Base-by-base conservation (phyloP, 129 eudicot genomes). In the Centrapalus pauciflorus region DNA sequence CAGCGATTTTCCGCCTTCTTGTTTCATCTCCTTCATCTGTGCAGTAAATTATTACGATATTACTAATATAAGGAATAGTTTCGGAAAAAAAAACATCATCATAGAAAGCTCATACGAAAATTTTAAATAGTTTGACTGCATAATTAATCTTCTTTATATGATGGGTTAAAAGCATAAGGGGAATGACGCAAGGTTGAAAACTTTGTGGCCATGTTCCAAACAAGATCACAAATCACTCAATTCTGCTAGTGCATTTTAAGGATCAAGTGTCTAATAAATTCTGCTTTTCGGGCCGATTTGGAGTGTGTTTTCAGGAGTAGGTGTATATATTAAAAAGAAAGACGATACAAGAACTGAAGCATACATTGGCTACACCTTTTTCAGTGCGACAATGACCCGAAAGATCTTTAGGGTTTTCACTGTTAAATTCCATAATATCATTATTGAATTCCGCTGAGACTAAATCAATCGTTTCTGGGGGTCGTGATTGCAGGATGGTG, bases 361-460 rank as follows among this genome's bases (percentile, higher is more conserved):
- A 71, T 77, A 77, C 81, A 64, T 65, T 74, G 58, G 68, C 67
- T 66, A 43, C 79, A 76, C 77, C 85, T 76, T 80, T 76, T 76
- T 75, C 49, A 65, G 67, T 65, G 23, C 46, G 70, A 75, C 60
- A 55, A 60, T 2, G 56, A 23, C 77, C 58, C 64, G 49, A 64
- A 64, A 37, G 34, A 72, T 59, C 75, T 41, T 49, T 69, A 30
- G 60, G 33, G 2, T 66, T 43, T 62, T 61, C 65, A 5, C 34
- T 16, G 14, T 25, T 23, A 51, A 60, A 45, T 37, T 76, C 78
- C 24, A 29, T 61, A 43, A 43, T 45, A 67, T 57, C 67, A 49
- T 41, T 52, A 56, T 16, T 32, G 7, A 55, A 80, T 29, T 70
- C 74, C 19, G 78, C 66, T 0, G 77, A 50, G 63, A 52, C 61